Base-by-base conservation (phyloP, 2,329 filamentous ascomycete species). In the Venturia asperata region DNA sequence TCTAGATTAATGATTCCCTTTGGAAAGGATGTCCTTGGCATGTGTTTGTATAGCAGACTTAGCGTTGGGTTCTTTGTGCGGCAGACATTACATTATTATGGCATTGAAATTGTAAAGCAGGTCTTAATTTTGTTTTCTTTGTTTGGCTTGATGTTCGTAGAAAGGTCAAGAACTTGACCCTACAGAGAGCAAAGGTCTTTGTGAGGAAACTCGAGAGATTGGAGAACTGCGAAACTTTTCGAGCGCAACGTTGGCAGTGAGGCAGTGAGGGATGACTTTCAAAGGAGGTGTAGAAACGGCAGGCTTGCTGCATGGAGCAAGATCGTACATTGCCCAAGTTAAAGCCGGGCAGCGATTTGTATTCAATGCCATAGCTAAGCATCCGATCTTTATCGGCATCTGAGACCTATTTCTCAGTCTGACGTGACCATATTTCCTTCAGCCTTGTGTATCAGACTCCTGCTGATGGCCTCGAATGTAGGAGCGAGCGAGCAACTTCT, bases 401-500 rank as follows among this genome's bases (percentile, higher is more conserved):
- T 15, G 10, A 41, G 10, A 41, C 10, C 9, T 4, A 41, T 45
- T 17, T 15, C 21, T 58, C 52, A 58, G 10, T 17, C 27, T 34
- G 52, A 37, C 24, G 30, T 37, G 15, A n/a, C 52, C 27, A 7
- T 15, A 27, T 47, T 43, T 15, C 45, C 58, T 45, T 67, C 65
- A n/a, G 76, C 71, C 65, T 75, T 72, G 10, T 68, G 71, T 68
- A 82, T 72, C 34, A 87, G 76, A 64, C 80, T 79, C 68, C 78
- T 77, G 10, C 86, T 85, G 69, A 93, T 88, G 6, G 77, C 80
- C 69, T 82, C 79, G 72, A 93, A 92, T 10, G 92, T 78, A 62
- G 85, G 85, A 67, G 80, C 85, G 45, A 93, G 77, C 43, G 87
- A 90, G 74, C 90, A 93, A 67, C 81, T 79, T 68, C 81, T 80